phyloP scores from a whole-genome alignment of 1,284 basidiomycete species.

The Xanthoconium separans region DNA sequence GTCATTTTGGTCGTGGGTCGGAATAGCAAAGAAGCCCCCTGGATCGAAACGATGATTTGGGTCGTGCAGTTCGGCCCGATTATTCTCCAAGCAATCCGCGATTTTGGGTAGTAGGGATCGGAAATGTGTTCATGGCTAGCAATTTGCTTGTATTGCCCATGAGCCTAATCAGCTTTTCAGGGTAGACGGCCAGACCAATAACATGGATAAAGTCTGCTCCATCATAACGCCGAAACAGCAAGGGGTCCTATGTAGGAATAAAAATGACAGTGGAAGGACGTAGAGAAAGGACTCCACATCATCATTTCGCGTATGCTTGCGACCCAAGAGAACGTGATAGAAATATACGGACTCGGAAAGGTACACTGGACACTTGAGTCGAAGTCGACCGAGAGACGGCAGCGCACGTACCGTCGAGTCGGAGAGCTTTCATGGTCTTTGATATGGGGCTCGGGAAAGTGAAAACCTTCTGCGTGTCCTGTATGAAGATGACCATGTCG shows the following conservation, averaged over 20 bases:
- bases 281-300: neutral
- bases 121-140: neutral
- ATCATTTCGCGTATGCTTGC: neutral
- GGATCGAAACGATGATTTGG: neutral
- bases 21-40: neutral
- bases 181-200: neutral
- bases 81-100: neutral
- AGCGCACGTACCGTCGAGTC: neutral
- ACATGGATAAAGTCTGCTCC: neutral
- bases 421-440: too few species aligned
- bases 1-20: neutral
- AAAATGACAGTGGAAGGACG: neutral
- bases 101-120: neutral
- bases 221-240: neutral
- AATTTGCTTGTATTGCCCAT: neutral
- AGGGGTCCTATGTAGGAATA: neutral
- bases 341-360: neutral
- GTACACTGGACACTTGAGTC: neutral
- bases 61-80: constrained; percentile 1
- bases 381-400: too few species aligned
- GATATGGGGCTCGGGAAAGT: too few species aligned
- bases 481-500: too few species aligned
- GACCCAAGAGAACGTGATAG: neutral
- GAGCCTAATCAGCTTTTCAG: too few species aligned
- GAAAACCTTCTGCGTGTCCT: too few species aligned